Evolutionary conservation across 2,329 filamentous ascomycete genomes (phyloP), one percentile per base, ranked within the genome.

Genomic region (Amphichorda felina): DNA sequence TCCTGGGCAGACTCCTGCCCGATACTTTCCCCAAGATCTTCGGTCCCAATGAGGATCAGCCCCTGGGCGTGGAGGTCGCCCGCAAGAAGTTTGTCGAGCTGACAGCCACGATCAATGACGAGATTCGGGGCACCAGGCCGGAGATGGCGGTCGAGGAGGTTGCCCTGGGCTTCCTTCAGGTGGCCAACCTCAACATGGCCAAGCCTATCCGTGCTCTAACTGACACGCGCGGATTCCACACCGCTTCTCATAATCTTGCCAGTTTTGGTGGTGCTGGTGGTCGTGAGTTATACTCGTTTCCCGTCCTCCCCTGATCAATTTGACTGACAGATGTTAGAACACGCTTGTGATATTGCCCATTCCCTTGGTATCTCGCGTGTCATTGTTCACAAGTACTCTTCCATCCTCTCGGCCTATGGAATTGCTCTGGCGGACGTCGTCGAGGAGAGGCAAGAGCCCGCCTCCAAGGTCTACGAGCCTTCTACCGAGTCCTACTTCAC

Each of bases 11-110:
- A 25, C 63, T 96, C 3, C 59, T 94, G 2, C 87, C 88, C 0
- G 83, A 91, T 41, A 93, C 89, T 64, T 95, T 95, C 50, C 87
- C 88, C 1, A 89, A 88, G 54, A 95, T 96, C 40, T 95, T 96
- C 46, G 89, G 89, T 30, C 81, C 84, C 53, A 81, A 87, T 29
- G 88, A 95, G 52, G 69, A 94, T 38, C 74, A 91, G 54, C 79
- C 78, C 0, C 60, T 95, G 2, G 87, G 94, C 50, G 64, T 73
- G 2, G 71, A 80, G 37, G 82, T 82, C 1, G 93, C 84, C 46
- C 72, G 76, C 52, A 77, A 72, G 46, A 69, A 83, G 1, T 82
- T 95, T 41, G 69, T 81, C 42, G 76, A 87, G 44, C 63, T 95
- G 8, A 75, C 85, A 0, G 70, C 81, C 27, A 68, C 84, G 47